Evolutionary conservation across 495 filamentous ascomycete genomes (phyloP), one percentile per base, ranked within the genome.

Genomic region (Xeromyces bisporus): DNA sequence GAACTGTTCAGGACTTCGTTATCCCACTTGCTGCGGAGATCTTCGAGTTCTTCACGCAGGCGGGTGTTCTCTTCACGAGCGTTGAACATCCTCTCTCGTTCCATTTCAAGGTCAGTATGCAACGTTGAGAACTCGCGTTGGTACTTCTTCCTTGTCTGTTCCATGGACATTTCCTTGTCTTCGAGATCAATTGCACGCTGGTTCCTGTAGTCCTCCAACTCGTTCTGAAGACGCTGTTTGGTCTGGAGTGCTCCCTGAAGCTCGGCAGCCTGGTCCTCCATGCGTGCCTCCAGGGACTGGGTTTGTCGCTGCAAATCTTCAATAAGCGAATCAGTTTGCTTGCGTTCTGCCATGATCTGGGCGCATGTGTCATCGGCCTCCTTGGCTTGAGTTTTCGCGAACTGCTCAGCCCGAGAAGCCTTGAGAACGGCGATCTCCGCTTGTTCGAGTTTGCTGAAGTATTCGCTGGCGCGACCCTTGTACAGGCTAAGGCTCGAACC

Each of bases 1-100:
- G 84, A 91, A 53, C 80, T 87, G 48, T 97, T 97, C 43, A 97
- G 74, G 12, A 96, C 85, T 54, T 97, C 89, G 44, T 97, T 80
- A 47, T 97, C 91, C 91, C 91, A 97, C 50, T 94, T 96, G 37
- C 76, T 83, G 29, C 89, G 77, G 13, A 96, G 73, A 39, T 92
- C 83, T 40, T 97, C 89, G 10, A 96, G 69, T 48, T 97, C 89
- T 44, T 96, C 89, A 3, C 91, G 74, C 28, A 97, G 66, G 16
- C 81, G 70, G 7, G 75, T 58, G 37, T 73, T 78, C 46, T 83
- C 76, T 7, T 63, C 60, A 18, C 77, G 68, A 13, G 68, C 72
- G 33, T 70, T 66, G 29, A 81, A 67, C 3, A 80, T 59, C 35
- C 86, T 87, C 46, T 96, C 91, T 15, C 89, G 73, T 37, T 93